Conservation (phyloP, 202 grass and related monocot genomes). For the Schoenoplectus tabernaemontani region DNA sequence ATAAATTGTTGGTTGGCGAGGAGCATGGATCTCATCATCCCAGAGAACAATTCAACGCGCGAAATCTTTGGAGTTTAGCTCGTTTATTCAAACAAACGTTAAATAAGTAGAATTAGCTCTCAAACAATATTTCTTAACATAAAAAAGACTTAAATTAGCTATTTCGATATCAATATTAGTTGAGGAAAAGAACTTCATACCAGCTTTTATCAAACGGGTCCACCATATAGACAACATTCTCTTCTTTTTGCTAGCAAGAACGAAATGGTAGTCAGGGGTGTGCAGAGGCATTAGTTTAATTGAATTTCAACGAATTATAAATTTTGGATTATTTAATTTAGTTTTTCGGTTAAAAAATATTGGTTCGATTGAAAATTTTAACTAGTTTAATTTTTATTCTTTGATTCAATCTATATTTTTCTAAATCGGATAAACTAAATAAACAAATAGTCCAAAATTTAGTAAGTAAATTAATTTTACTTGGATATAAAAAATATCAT, state of each 20-base stretch:
- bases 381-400: too few species aligned
- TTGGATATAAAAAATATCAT: too few species aligned
- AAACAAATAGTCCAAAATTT: too few species aligned
- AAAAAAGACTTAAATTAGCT: not conserved
- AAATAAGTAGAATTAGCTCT: not conserved
- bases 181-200: not conserved
- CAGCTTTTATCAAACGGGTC: not conserved
- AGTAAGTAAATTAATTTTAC: too few species aligned
- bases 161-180: not conserved
- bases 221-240: not conserved
- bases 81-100: not conserved
- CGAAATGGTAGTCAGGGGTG: not conserved
- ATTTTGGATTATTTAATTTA: too few species aligned
- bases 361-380: too few species aligned
- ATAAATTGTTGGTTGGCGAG: not conserved
- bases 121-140: not conserved
- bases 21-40: not conserved
- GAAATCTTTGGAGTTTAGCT: not conserved
- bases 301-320: not conserved
- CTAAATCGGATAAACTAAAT: too few species aligned
- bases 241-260: not conserved
- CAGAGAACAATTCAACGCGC: not conserved
- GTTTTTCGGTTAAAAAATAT: too few species aligned
- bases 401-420: too few species aligned
- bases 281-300: not conserved